A percentile compares a stretch with the other conserved stretches of the same genome.
Conservation (phyloP, 2,329 filamentous ascomycete genomes). For the Balansia obtecta region DNA sequence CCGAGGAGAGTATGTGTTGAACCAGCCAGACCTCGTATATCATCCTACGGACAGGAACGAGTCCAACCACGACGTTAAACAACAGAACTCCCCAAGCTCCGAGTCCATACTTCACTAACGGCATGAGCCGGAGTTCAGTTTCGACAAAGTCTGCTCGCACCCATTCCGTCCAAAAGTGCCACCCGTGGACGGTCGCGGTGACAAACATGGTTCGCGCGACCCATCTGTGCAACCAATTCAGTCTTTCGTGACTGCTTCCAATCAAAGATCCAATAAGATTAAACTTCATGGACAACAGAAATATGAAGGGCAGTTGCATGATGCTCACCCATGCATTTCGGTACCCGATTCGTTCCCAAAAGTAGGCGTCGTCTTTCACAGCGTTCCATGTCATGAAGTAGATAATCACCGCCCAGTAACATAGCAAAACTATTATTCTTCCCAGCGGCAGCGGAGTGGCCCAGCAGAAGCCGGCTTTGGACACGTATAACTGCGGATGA, state of each 20-base stretch:
- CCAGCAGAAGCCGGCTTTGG: constrained; percentile 36
- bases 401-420: constrained; percentile 47
- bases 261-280: constrained; percentile 47
- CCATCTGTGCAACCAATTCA: constrained; percentile 67
- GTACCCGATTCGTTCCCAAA: constrained; percentile 53
- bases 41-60: constrained; percentile 51
- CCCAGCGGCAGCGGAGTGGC: constrained; percentile 46
- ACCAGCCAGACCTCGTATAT: constrained; percentile 58
- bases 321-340: constrained; percentile 56
- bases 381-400: constrained; percentile 42
- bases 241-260: constrained; percentile 53
- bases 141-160: constrained; percentile 44
- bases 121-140: constrained; percentile 46
- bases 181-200: constrained; percentile 56
- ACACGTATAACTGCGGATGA: constrained; percentile 42
- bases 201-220: constrained; percentile 56
- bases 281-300: constrained; percentile 47
- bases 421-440: constrained; percentile 37
- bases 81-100: constrained; percentile 53
- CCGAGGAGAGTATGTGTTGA: constrained; percentile 52
- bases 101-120: constrained; percentile 53
- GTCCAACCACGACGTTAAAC: constrained; percentile 52
- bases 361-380: constrained; percentile 39
- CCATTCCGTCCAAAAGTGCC: constrained; percentile 57
- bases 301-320: constrained; percentile 52